Base-by-base conservation (phyloP, 2,329 filamentous ascomycete genomes). In the Aschersonia sp. region DNA sequence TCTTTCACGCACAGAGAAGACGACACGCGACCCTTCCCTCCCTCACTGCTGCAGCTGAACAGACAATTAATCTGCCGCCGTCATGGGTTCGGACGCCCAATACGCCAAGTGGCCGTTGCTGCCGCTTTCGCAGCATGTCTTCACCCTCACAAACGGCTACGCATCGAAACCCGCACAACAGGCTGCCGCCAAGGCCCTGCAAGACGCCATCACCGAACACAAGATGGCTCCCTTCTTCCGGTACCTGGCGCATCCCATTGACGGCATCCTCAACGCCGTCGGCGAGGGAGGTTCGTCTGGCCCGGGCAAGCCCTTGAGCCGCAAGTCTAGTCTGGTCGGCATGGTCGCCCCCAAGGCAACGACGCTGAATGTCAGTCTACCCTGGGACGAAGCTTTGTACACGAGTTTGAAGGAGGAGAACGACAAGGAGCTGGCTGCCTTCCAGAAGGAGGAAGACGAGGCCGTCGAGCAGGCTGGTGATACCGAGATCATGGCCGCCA, bases 381-480 rank as follows among this genome's bases (percentile, higher is more conserved):
- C 87, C 0, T 98, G 92, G 92, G 89, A 98, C 60, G 89, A 97
- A 69, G 75, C 77, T 30, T 70, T 95, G 51, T 97, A 96, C 63
- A 77, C 85, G 59, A 76, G 78, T 62, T 69, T 92, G 54, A 79
- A 83, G 64, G 78, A 78, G 53, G 83, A 87, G 53, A 92, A 92
- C 58, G 84, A 87, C 57, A 76, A 78, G 59, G 85, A 91, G 70
- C 70, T 91, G 45, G 83, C 85, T 54, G 75, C 70, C 46, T 80
- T 85, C 59, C 81, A 89, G 68, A 89, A 89, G 66, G 86, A 92
- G 66, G 84, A 91, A 65, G 91, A 95, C 52, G 89, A 98, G 63
- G 92, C 92, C 7, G 84, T 85, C 41, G 92, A 98, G 75, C 89
- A 94, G 67, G 91, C 91, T 51, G 92, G 92, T 48, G 92, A 98